These are phyloP conservation scores for Luffa aegyptiaca DNA, from an alignment of 306 rosid species.

Conservation along the genomic window DNA sequence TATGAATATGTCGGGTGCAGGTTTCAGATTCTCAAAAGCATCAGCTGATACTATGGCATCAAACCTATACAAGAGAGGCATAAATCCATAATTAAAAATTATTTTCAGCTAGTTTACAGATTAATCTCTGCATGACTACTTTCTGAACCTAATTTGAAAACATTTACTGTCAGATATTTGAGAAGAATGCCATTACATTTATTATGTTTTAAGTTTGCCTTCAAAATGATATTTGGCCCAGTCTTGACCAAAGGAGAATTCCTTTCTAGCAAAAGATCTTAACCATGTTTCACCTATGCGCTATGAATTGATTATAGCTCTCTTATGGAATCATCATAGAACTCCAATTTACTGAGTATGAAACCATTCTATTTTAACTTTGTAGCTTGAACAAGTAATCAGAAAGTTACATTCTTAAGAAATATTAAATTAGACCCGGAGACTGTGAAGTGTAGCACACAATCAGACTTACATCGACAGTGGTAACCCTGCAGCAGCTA, in stretches of 20 bases:
- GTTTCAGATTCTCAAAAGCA: slow-evolving; percentile 96
- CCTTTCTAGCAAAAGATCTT: background rate
- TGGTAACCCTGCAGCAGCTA: slow-evolving; percentile 84
- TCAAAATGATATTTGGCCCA: background rate
- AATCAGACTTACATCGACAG: slow-evolving; percentile 53
- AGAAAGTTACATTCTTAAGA: background rate
- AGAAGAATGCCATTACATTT: background rate
- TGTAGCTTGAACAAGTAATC: background rate
- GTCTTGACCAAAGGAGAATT: background rate
- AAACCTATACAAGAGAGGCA: slow-evolving; percentile 56
- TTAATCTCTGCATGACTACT: background rate
- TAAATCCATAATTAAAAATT: slow-evolving; percentile 3
- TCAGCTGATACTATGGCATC: slow-evolving; percentile 92
- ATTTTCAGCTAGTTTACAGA: background rate
- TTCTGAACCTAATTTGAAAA: background rate
- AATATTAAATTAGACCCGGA: background rate
- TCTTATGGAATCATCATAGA: background rate
- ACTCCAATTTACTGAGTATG: background rate
- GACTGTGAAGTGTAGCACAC: slow-evolving; percentile 6
- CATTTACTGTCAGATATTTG: background rate
- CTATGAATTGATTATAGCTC: background rate
- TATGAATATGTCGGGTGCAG: slow-evolving; percentile 92
- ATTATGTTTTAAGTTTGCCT: background rate
- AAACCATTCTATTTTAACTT: background rate
- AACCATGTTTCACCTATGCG: background rate